Evolutionary conservation across 1,284 basidiomycete genomes (phyloP).

Genomic region (Malassezia cuniculi): DNA sequence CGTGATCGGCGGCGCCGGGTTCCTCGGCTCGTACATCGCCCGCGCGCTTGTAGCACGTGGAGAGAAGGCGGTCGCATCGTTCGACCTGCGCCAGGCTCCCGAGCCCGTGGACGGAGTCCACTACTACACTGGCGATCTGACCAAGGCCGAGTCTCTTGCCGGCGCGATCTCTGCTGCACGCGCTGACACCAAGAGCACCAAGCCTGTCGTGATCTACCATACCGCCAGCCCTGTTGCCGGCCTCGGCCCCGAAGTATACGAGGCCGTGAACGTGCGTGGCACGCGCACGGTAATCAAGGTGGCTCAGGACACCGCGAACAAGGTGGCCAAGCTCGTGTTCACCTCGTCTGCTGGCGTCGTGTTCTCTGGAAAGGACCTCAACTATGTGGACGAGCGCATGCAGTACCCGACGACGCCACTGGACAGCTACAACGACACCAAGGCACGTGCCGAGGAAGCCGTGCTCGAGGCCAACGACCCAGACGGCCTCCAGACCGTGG

Average conservation of each 20-base stretch:
- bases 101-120: constrained; percentile 27
- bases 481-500: constrained; percentile 70
- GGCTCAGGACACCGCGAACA: constrained; percentile 49
- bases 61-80: constrained; percentile 33
- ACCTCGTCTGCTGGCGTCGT: constrained; percentile 88
- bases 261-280: constrained; percentile 86
- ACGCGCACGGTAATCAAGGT: constrained; percentile 74
- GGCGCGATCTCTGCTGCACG: constrained; percentile 9
- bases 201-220: constrained; percentile 57
- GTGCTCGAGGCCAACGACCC: constrained; percentile 70
- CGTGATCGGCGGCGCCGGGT: constrained; percentile 41
- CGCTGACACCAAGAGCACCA: not conserved
- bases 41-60: constrained; percentile 35
- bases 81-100: constrained; percentile 27
- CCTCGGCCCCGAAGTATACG: constrained; percentile 60
- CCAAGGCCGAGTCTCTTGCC: constrained; percentile 21
- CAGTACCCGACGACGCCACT: constrained; percentile 62
- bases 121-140: constrained; percentile 40
- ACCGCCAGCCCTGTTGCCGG: constrained; percentile 75
- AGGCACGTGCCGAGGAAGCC: constrained; percentile 62
- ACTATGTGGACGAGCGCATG: constrained; percentile 79
- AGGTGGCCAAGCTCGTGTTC: constrained; percentile 77
- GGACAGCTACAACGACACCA: constrained; percentile 94
- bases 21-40: constrained; percentile 40
- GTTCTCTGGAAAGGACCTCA: constrained; percentile 68